Evolutionary conservation across 768 basidiomycete genomes (phyloP).

Genomic region (Boletus rufocinnamomeus): DNA sequence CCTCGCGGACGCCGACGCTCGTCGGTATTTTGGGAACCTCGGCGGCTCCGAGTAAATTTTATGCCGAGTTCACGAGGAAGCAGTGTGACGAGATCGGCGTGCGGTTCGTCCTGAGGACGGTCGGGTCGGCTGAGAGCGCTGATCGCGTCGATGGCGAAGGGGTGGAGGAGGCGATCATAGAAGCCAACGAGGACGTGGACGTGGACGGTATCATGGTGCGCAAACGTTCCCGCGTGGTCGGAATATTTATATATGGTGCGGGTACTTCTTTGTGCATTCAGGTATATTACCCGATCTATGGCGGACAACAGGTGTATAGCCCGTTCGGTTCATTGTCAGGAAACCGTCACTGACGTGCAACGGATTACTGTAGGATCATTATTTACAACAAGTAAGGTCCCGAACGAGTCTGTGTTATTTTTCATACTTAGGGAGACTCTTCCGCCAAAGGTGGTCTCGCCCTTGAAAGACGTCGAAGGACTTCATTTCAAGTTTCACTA

Average conservation of each 20-base stretch:
- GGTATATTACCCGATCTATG: slow-evolving; percentile 98
- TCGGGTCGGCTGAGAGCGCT: slow-evolving; percentile 46
- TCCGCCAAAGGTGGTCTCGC: slow-evolving; percentile 74
- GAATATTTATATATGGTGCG: not conserved
- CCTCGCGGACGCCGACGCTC: slow-evolving; percentile 61
- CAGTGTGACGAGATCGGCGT: slow-evolving; percentile 90
- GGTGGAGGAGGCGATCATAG: slow-evolving; percentile 94
- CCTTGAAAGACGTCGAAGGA: slow-evolving; percentile 97
- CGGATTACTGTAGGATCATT: slow-evolving; percentile 70
- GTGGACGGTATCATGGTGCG: slow-evolving; percentile 95
- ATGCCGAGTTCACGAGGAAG: slow-evolving; percentile 89
- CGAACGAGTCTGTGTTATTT: not conserved
- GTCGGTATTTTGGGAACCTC: slow-evolving; percentile 91
- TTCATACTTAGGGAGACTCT: slow-evolving; percentile 1
- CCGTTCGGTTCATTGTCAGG: not conserved
- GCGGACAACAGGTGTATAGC: slow-evolving; percentile 74
- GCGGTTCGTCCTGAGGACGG: slow-evolving; percentile 75
- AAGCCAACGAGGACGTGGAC: slow-evolving; percentile 84
- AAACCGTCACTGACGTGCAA: slow-evolving; percentile 5
- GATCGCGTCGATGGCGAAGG: slow-evolving; percentile 73
- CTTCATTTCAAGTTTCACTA: slow-evolving; percentile 95
- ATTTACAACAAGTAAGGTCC: slow-evolving; percentile 80
- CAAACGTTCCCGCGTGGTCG: slow-evolving; percentile 7
- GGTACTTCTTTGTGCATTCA: slow-evolving; percentile 27
- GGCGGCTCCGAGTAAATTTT: slow-evolving; percentile 74